These are phyloP conservation scores for Osmanthus fragrans DNA, from an alignment of 257 asterid genomes.

Conservation along the genomic window DNA sequence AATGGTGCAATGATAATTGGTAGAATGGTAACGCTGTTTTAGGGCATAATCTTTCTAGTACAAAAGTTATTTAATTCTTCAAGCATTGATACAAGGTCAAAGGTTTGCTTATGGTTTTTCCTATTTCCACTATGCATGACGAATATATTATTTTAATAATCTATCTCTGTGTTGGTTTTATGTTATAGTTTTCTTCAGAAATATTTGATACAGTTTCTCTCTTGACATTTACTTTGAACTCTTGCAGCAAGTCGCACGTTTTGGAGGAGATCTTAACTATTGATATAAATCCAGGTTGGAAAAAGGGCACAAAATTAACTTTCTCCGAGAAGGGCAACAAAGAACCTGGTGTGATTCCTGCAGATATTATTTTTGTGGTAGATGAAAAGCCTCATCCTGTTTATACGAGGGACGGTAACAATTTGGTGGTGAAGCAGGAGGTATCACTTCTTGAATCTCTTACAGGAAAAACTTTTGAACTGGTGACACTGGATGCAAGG, in stretches of 20 bases:
- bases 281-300: slow-evolving; percentile 94
- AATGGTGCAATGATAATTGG: no score
- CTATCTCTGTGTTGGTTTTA: neutral
- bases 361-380: slow-evolving; percentile 78
- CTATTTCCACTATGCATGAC: neutral
- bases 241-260: slow-evolving; percentile 55
- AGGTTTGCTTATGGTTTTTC: neutral
- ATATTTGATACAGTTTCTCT: slow-evolving; percentile 8
- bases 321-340: slow-evolving; percentile 92
- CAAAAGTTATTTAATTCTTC: no score
- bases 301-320: slow-evolving; percentile 92
- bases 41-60: neutral
- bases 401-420: slow-evolving; percentile 76
- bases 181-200: neutral
- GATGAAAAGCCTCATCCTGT: slow-evolving; percentile 79
- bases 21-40: no score
- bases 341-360: slow-evolving; percentile 84
- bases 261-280: slow-evolving; percentile 81
- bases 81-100: neutral
- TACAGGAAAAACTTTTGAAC: slow-evolving; percentile 71
- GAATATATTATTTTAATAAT: neutral
- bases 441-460: slow-evolving; percentile 88
- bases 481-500: slow-evolving; percentile 75
- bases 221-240: slow-evolving; percentile 10
- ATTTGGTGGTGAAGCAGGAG: slow-evolving; percentile 61